Evolutionary conservation across 202 grass and related monocot genomes (phyloP), one percentile per base, ranked within the genome.

Genomic region (Brachypodium distachyon): DNA sequence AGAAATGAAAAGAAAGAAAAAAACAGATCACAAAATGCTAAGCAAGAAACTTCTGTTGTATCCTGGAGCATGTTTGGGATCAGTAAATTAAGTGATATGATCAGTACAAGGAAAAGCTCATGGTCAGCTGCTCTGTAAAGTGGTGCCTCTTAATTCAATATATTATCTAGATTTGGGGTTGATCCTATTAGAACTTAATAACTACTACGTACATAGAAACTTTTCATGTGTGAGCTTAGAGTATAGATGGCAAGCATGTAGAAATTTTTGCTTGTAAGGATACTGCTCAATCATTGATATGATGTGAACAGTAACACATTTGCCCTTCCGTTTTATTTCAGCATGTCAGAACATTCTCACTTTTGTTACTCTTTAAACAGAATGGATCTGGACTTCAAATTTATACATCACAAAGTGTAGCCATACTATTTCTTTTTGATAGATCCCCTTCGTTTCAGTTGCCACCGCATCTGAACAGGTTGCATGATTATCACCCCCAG

Each of bases 51-150:
- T n/a, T n/a, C n/a, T n/a, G n/a, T n/a, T n/a, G n/a, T n/a, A n/a
- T n/a, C n/a, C n/a, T n/a, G 11, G 7, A 33, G 16, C 19, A 31
- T 54, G 50, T 44, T 48, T 61, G 52, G 38, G 27, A 26, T 13
- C 6, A 51, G 36, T 10, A n/a, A n/a, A n/a, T 27, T 46, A 36
- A 17, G 26, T 55, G 25, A 46, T 46, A 62, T 44, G 40, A 61
- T 64, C 6, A 72, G 21, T 28, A 63, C 22, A 63, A 3, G 54
- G 9, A 40, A 70, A 49, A 73, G 8, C 38, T 7, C 48, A 65
- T 19, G 21, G 8, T 48, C 73, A 79, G 67, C 38, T 56, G 53
- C 74, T 64, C 46, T 48, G 82, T 66, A 55, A 78, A 78, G 57
- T 78, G 16, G 42, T 21, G 54, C 4, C 16, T 64, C 29, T 37